Base-by-base conservation (phyloP, 1,139 yeast species). In the Hansenula lynferdii region DNA sequence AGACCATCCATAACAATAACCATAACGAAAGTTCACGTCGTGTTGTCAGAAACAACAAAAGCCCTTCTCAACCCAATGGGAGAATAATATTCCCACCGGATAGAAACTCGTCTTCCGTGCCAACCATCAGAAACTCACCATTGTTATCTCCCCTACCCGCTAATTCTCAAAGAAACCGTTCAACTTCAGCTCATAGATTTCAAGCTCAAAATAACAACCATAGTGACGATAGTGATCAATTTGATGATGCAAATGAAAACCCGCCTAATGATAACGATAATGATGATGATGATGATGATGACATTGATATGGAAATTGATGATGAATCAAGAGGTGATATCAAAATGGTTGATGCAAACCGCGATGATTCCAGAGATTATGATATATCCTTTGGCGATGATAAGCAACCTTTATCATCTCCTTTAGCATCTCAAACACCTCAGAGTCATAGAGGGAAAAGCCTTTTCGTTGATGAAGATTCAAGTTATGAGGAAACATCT, bases 291-390 rank as follows among this genome's bases (percentile, higher is more conserved):
- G 40, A 41, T 33, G 41, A 41, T 20, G 41, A 49, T 11, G 36
- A 36, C 14, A 36, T 49, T 15, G 44, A 43, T 14, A 44, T 46
- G 50, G 50, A 43, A 10, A 40, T 48, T 11, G 51, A 49, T 25
- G 47, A 48, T n/a, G 49, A 43, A 25, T 31, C 48, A 7, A 43
- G 38, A 14, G 47, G 50, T 8, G 34, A 36, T 5, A 50, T 49
- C 8, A 42, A 37, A 24, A 24, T 40, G 19, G 40, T 47, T 24
- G 33, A 30, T 16, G 17, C 17, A n/a, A 36, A 33, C 20, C 27
- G 27, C 9, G 36, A 32, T 25, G 23, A 38, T 15, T 32, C 40
- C 12, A 26, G 8, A 8, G 27, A 28, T 18, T 29, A 28, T 20
- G 39, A 39, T 28, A 21, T 32, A 10, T 41, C 38, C 7, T 25